A percentile compares a stretch with the other conserved stretches of the same genome.
These are phyloP conservation scores for Lactifluus piperatus DNA, from an alignment of 768 basidiomycete species.

Conservation along the genomic window DNA sequence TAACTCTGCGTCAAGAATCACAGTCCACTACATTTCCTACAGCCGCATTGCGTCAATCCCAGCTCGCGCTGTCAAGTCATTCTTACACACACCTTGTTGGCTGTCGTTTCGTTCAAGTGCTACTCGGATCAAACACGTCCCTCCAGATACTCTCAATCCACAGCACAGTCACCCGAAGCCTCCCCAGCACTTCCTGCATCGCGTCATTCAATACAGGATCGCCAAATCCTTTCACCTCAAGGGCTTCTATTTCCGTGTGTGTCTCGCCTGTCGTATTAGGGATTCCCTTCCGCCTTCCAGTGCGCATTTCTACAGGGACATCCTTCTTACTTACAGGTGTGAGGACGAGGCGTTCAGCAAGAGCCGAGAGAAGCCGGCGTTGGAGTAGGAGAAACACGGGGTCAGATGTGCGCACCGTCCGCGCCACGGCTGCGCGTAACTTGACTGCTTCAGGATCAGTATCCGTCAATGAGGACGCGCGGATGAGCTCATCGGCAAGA, in stretches of 20 bases:
- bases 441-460: slow-evolving; percentile 40
- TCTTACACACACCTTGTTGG: not conserved
- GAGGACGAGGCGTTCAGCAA: slow-evolving; percentile 25
- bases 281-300: slow-evolving; percentile 9
- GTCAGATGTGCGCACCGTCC: slow-evolving; percentile 51
- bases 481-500: slow-evolving; percentile 66
- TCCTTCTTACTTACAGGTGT: slow-evolving; percentile 6
- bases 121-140: slow-evolving; percentile 29
- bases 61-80: not conserved
- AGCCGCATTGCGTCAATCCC: not conserved
- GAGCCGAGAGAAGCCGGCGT: slow-evolving; percentile 42
- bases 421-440: slow-evolving; percentile 53
- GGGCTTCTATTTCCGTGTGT: slow-evolving; percentile 5
- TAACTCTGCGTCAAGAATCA: not conserved
- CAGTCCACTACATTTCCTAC: not conserved
- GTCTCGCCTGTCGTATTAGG: not conserved
- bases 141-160: slow-evolving; percentile 55
- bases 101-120: not conserved
- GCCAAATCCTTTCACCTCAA: slow-evolving; percentile 56
- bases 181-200: slow-evolving; percentile 33
- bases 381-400: slow-evolving; percentile 61
- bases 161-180: slow-evolving; percentile 33
- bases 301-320: slow-evolving; percentile 6
- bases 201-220: slow-evolving; percentile 45
- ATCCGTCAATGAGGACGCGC: slow-evolving; percentile 34